phyloP scores from a whole-genome alignment of 768 basidiomycete genomes.

The Auriscalpium vulgare region DNA sequence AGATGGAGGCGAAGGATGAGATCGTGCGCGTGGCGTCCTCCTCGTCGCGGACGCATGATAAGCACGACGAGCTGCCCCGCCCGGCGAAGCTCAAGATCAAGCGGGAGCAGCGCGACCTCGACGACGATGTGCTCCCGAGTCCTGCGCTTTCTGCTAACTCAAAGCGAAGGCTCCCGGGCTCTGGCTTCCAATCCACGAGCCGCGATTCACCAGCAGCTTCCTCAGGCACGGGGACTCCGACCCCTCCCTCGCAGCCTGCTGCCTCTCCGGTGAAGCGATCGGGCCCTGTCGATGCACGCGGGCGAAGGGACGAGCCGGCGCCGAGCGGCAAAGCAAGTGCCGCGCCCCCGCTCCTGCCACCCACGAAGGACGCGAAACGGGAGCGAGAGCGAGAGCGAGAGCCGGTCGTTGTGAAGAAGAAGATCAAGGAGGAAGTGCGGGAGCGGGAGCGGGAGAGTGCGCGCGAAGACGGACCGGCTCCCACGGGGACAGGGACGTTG shows the following conservation, averaged over 20 bases:
- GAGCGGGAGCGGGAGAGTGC: conserved; percentile 10
- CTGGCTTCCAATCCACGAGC: conserved; percentile 35
- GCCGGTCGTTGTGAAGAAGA: conserved; percentile 1
- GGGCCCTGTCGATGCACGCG: conserved; percentile 22
- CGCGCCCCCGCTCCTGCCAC: conserved; percentile 20
- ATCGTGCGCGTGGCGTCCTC: not conserved
- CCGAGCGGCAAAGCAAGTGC: conserved; percentile 27
- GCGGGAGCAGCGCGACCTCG: conserved; percentile 15
- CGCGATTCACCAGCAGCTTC: conserved; percentile 19
- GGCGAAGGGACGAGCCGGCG: conserved; percentile 21
- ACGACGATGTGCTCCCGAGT: conserved; percentile 13
- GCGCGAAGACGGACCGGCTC: conserved; percentile 17
- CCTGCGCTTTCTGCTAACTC: conserved; percentile 9
- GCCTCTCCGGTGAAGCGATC: conserved; percentile 17
- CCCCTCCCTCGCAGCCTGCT: conserved; percentile 7
- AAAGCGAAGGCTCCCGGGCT: conserved; percentile 33
- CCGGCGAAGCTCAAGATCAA: conserved; percentile 2
- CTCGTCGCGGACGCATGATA: not conserved
- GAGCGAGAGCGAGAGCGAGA: conserved; percentile 9
- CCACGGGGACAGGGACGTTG: conserved; percentile 1
- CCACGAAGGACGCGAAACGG: conserved; percentile 17
- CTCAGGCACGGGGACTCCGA: conserved; percentile 9
- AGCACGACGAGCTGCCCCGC: conserved; percentile 4
- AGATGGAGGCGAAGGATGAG: conserved; percentile 3
- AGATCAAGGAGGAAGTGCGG: conserved; percentile 5